phyloP scores from a whole-genome alignment of 2,329 filamentous ascomycete species.

The Ophidiomyces ophidiicola region DNA sequence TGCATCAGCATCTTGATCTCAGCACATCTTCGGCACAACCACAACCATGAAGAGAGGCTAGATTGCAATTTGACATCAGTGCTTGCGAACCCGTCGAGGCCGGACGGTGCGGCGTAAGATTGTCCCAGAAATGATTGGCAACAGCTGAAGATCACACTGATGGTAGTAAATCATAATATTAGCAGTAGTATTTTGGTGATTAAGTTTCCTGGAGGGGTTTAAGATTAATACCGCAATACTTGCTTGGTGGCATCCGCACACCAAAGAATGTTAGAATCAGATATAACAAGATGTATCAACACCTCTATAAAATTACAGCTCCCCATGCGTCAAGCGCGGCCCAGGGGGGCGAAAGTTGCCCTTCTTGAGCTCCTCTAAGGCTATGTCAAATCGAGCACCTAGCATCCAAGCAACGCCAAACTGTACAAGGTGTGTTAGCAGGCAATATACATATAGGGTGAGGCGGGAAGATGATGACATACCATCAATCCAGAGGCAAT shows the following conservation, averaged over 20 bases:
- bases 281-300: slow-evolving; percentile 15
- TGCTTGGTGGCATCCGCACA: slow-evolving; percentile 1
- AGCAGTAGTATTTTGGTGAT: slow-evolving; percentile 4
- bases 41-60: slow-evolving; percentile 61
- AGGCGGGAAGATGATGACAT: slow-evolving; percentile 27
- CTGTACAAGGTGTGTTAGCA: slow-evolving; percentile 35
- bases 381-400: slow-evolving; percentile 70
- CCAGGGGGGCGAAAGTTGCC: slow-evolving; percentile 36
- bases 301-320: slow-evolving; percentile 29
- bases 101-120: not conserved
- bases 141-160: not conserved
- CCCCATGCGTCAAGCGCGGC: slow-evolving; percentile 27
- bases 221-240: slow-evolving; percentile 10
- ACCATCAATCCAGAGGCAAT: slow-evolving; percentile 72
- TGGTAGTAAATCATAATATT: slow-evolving; percentile 1
- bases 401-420: slow-evolving; percentile 64
- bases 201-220: slow-evolving; percentile 4
- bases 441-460: slow-evolving; percentile 3
- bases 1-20: slow-evolving; percentile 42
- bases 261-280: slow-evolving; percentile 11
- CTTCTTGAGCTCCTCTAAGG: slow-evolving; percentile 43
- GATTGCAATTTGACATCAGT: slow-evolving; percentile 99
- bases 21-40: slow-evolving; percentile 99
- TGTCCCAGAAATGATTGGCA: not conserved
- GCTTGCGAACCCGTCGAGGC: slow-evolving; percentile 40